These are phyloP conservation scores for Acanthamoeba rhysodes DNA, from an alignment of 208 protist species.

Conservation along the genomic window DNA sequence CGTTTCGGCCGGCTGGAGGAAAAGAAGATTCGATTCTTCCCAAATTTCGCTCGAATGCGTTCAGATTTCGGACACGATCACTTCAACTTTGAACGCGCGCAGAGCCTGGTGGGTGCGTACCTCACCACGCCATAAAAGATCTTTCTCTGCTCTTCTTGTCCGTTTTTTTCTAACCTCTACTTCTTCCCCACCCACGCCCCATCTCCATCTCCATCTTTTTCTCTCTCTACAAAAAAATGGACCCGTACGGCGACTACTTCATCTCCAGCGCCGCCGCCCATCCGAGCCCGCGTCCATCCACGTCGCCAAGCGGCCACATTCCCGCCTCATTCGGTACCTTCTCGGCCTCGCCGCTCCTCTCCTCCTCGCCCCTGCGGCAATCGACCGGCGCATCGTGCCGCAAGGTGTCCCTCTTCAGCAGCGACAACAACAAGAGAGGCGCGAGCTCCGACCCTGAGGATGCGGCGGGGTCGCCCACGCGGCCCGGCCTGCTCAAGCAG, in stretches of 20 bases:
- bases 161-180: neutral
- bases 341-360: neutral
- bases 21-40: neutral
- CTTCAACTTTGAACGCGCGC: neutral
- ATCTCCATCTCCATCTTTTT: neutral
- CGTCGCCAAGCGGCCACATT: neutral
- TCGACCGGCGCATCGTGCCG: neutral
- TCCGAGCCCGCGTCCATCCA: neutral
- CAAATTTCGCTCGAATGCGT: neutral
- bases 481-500: slow-evolving; percentile 1
- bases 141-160: neutral
- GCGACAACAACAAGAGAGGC: too few species aligned
- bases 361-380: slow-evolving; percentile 18
- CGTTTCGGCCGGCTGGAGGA: neutral
- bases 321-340: neutral
- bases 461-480: neutral
- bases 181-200: too few species aligned
- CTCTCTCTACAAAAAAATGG: slow-evolving; percentile 6
- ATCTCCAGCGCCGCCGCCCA: neutral
- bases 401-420: slow-evolving; percentile 52
- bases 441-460: neutral
- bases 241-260: neutral
- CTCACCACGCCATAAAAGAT: neutral
- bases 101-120: neutral
- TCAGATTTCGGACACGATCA: neutral